Evolutionary conservation across 2,329 filamentous ascomycete genomes (phyloP), one percentile per base, ranked within the genome.

Genomic region (Thyridium curvatum): DNA sequence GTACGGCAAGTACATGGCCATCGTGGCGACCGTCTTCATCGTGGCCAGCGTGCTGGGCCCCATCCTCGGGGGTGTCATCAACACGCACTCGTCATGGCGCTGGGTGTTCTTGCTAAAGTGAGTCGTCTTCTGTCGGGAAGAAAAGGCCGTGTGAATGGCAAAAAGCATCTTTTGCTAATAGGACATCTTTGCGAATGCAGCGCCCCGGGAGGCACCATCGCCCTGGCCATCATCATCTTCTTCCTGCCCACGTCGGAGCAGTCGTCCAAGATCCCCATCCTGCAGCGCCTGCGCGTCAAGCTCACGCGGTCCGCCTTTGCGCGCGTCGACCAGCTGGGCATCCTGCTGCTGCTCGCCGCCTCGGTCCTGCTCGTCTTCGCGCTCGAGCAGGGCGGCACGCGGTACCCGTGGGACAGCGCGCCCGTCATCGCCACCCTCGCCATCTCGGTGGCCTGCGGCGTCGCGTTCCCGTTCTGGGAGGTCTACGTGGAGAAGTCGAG

Each of bases 71-170:
- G 68, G 68, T 3, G 53, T 56, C 8, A 68, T 72, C 6, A 55
- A 53, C 8, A 56, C 62, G 34, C 46, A 58, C 10, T 54, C 58
- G 0, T 62, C 53, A 1, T 71, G 66, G 67, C 50, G 65, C 46
- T 68, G 68, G 68, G 64, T 71, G 3, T 71, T 71, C 44, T 60
- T 62, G 30, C 54, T 72, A 3, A 70, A 72, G 65, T 69, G 21
- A 26, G 21, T 26, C 21, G n/a, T n/a, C n/a, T n/a, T 36, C 15
- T 14, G 30, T 36, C 21, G 21, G 10, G 10, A 10, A 26, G n/a
- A n/a, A n/a, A n/a, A n/a, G n/a, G n/a, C n/a, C n/a, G n/a, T n/a
- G n/a, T n/a, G n/a, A n/a, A n/a, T n/a, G n/a, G n/a, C n/a, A n/a
- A n/a, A n/a, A n/a, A n/a, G n/a, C n/a, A n/a, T n/a, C n/a, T n/a